Evolutionary conservation across 805 yeast species (phyloP), one percentile per base, ranked within the genome.

Genomic region (Maudiozyma serrabonitensis): DNA sequence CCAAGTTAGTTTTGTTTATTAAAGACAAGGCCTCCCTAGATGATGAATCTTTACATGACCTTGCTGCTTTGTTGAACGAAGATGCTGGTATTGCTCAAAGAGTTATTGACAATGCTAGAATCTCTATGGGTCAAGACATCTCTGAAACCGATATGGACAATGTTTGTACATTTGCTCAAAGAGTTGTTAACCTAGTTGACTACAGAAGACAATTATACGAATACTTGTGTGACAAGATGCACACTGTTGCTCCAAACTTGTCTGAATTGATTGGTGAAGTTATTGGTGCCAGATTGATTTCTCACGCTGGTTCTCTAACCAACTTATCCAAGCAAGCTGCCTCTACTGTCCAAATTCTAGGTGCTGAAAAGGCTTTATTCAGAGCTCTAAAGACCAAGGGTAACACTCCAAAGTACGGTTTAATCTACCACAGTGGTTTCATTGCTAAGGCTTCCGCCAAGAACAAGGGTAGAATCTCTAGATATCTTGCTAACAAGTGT

Each of bases 121-220:
- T 91, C 62, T 89, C 97, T 43, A 93, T 93, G 99, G 99, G 99
- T 70, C 98, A 91, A 75, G 99, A 93, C 71, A 80, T 93, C 59
- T 84, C 95, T 56, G 95, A 87, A 70, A 82, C 84, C 67, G 99
- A 93, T 71, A 87, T 93, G 93, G 81, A 79, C 56, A 90, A 90
- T 68, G 90, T 93, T 52, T 71, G 84, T 56, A 80, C 91, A 35
- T 93, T 93, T 69, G 99, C 99, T 52, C 79, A 86, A 69, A 84
- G 96, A 74, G 95, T 90, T 39, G 95, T 87, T 46, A 84, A 89
- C 51, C 79, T 93, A 64, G 80, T 93, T 52, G 96, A 90, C 61
- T 91, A 91, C 81, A 82, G 98, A 70, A 76, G 79, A 64, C 81
- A 80, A 62, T 75, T 93, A 61, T 90, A 76, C 74, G 81, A 81